A percentile compares a stretch with the other conserved stretches of the same genome.
Conservation (phyloP, 257 asterid genomes). For the Paulownia fortunei region DNA sequence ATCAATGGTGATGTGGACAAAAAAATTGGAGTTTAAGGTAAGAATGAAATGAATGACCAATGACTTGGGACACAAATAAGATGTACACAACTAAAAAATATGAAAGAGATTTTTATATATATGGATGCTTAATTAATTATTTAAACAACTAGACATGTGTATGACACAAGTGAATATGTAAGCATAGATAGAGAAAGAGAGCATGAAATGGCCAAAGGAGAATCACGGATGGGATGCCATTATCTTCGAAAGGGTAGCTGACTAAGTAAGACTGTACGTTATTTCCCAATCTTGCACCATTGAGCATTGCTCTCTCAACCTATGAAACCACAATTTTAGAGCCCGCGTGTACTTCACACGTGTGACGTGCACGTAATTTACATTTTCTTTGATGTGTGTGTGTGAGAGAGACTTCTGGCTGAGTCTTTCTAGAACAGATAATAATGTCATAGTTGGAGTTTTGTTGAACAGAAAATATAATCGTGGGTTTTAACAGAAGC, state of each 20-base stretch:
- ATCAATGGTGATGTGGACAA: slow-evolving; percentile 26
- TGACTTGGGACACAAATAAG: slow-evolving; percentile 4
- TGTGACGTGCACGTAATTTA: too few species aligned
- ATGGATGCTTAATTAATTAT: background rate
- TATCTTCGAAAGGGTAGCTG: slow-evolving; percentile 20
- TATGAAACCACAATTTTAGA: background rate
- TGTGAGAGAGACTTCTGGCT: background rate
- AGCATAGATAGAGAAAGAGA: background rate
- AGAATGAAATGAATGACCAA: slow-evolving; percentile 36
- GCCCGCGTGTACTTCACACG: background rate
- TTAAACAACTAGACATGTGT: background rate
- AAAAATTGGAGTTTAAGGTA: slow-evolving; percentile 55
- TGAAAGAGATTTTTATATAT: background rate
- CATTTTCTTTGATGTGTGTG: background rate
- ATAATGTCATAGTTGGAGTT: background rate
- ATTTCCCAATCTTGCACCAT: background rate
- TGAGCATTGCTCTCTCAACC: background rate
- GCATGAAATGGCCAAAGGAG: slow-evolving; percentile 30
- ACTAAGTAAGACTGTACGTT: background rate
- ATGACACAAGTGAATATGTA: background rate
- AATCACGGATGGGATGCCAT: slow-evolving; percentile 43
- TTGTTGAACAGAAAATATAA: background rate
- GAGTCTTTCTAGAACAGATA: background rate
- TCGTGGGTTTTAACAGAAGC: background rate
- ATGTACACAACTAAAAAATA: slow-evolving; percentile 8